Base-by-base conservation (phyloP, 1,284 basidiomycete genomes). In the Stygiomarasmius scandens region DNA sequence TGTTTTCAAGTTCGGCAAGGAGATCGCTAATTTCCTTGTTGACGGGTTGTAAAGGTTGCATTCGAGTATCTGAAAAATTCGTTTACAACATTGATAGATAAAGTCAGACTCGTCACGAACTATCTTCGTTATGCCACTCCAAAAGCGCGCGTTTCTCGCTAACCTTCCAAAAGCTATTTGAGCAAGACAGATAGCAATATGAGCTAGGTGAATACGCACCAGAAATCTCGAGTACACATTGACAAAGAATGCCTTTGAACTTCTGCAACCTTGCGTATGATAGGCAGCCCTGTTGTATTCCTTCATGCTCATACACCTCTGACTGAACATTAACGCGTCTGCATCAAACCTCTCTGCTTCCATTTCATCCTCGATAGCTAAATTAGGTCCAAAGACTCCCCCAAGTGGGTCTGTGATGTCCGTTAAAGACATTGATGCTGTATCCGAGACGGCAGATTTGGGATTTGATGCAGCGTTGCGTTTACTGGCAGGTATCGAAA, bases 81-180 rank as follows among this genome's bases (percentile, higher is more conserved):
- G 16, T 24, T 12, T 22, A 29, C 32, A n/a, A 10, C 9, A 20
- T 14, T 8, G 20, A 34, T 24, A 20, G 19, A 14, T 36, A 44
- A 8, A 32, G 6, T 32, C 29, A 32, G 29, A n/a, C 12, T 32
- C 6, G 5, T 32, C 5, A 12, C 29, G 20, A 12, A 60, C 58
- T 45, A 54, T 60, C 54, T 41, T 34, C 46, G n/a, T 45, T 54
- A 27, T 60, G 58, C 58, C 58, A 60, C 29, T 60, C 54, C 47
- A 50, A 19, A 20, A 49, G 52, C 6, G 58, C 50, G 25, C 14
- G 34, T 12, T 56, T 36, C 32, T 60, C 58, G 16, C 51, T 49
- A 10, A 49, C 46, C 58, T 59, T 32, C 8, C 8, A 12, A 12
- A 24, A n/a, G 48, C 24, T 19, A 27, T 29, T 36, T 43, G 5